Percentiles rank a stretch among this genome's conserved stretches.
phyloP scores from a whole-genome alignment of 2,329 filamentous ascomycete genomes.

The Arthrobotrys musiformis region DNA sequence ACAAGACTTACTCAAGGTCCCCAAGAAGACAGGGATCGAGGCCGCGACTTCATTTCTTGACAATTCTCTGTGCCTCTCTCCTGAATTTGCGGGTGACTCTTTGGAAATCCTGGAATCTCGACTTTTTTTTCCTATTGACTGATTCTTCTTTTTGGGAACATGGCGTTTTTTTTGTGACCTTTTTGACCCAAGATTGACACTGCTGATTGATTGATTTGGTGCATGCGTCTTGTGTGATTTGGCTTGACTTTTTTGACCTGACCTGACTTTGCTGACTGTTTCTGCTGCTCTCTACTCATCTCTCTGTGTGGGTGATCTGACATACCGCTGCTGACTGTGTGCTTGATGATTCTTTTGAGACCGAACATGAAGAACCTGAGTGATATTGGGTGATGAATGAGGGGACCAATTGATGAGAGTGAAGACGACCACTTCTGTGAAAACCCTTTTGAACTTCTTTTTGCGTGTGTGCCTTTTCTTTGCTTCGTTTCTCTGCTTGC shows the following conservation, averaged over 20 bases:
- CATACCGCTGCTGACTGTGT: neutral
- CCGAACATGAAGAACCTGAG: slow-evolving; percentile 18
- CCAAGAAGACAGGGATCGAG: slow-evolving; percentile 5
- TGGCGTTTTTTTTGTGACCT: slow-evolving; percentile 28
- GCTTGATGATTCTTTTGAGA: slow-evolving; percentile 44
- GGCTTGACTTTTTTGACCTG: neutral
- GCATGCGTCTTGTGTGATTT: slow-evolving; percentile 6
- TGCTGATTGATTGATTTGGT: slow-evolving; percentile 21
- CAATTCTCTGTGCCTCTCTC: slow-evolving; percentile 13
- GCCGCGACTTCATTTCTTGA: slow-evolving; percentile 1
- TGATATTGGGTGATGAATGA: slow-evolving; percentile 37
- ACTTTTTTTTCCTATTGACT: slow-evolving; percentile 15
- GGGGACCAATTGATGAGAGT: slow-evolving; percentile 14
- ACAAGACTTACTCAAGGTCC: slow-evolving; percentile 24
- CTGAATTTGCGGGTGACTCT: neutral
- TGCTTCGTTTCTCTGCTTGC: slow-evolving; percentile 40
- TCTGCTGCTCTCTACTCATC: slow-evolving; percentile 12
- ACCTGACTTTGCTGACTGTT: slow-evolving; percentile 13
- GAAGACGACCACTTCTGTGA: neutral
- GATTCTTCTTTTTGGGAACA: slow-evolving; percentile 20
- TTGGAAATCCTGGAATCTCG: slow-evolving; percentile 3
- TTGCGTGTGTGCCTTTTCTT: slow-evolving; percentile 17
- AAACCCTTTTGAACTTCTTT: slow-evolving; percentile 34
- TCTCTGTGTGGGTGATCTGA: slow-evolving; percentile 20
- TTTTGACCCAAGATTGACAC: slow-evolving; percentile 11